A percentile compares a stretch with the other conserved stretches of the same genome.
phyloP scores from a whole-genome alignment of 805 yeast species.

The Starmera dryadoides region DNA sequence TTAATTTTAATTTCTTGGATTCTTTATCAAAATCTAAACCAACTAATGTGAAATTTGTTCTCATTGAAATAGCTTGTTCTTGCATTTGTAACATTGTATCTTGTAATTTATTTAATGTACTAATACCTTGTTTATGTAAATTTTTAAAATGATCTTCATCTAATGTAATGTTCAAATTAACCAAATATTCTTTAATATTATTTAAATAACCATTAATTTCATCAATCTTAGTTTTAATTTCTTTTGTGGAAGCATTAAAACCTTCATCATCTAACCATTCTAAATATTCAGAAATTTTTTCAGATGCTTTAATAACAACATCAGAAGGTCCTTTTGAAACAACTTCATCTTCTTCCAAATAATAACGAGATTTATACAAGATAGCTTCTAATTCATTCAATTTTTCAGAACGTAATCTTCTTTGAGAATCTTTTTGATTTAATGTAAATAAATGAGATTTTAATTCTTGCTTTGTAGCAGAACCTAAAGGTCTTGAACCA shows the following conservation, averaged over 20 bases:
- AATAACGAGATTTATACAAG: constrained; percentile 62
- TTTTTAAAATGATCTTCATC: constrained; percentile 36
- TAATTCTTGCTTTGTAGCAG: constrained; percentile 38
- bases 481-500: constrained; percentile 41
- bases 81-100: constrained; percentile 36
- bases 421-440: constrained; percentile 47
- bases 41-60: constrained; percentile 34
- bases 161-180: constrained; percentile 39
- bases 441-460: constrained; percentile 42
- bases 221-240: constrained; percentile 26
- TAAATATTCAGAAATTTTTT: constrained; percentile 38
- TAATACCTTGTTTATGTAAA: constrained; percentile 35
- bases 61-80: constrained; percentile 34
- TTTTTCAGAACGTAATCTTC: constrained; percentile 46
- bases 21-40: constrained; percentile 48
- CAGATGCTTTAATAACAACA: constrained; percentile 28
- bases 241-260: constrained; percentile 37
- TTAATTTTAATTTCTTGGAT: constrained; percentile 33
- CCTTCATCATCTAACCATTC: constrained; percentile 80
- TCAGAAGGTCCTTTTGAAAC: constrained; percentile 31
- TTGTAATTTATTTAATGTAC: constrained; percentile 35
- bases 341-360: constrained; percentile 47
- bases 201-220: constrained; percentile 19
- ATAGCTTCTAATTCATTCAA: constrained; percentile 66
- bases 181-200: constrained; percentile 30